phyloP scores from a whole-genome alignment of 2,329 filamentous ascomycete species.

The Botrytis sinoallii region DNA sequence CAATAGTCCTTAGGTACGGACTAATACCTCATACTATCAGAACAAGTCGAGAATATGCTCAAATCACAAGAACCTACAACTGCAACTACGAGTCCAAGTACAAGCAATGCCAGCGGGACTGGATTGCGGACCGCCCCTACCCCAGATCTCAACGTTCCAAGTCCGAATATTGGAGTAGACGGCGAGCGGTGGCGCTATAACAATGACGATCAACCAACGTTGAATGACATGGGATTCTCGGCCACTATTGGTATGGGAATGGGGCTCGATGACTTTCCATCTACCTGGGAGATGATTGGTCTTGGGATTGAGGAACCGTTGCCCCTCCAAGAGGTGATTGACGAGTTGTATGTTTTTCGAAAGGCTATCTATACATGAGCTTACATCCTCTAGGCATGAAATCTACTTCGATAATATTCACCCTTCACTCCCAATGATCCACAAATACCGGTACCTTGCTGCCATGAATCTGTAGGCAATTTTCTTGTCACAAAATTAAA shows the following conservation, averaged over 20 bases:
- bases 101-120: constrained; percentile 27
- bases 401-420: constrained; percentile 92
- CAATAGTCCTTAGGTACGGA: not conserved
- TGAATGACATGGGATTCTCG: constrained; percentile 59
- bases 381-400: constrained; percentile 55
- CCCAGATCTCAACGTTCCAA: constrained; percentile 44
- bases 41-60: constrained; percentile 88
- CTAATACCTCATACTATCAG: constrained; percentile 44
- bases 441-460: constrained; percentile 80
- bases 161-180: constrained; percentile 49
- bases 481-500: not conserved
- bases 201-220: constrained; percentile 48
- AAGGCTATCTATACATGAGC: constrained; percentile 23
- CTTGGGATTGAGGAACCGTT: constrained; percentile 68
- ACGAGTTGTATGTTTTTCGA: constrained; percentile 66
- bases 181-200: constrained; percentile 54
- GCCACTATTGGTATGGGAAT: constrained; percentile 47
- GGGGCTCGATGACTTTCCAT: constrained; percentile 52
- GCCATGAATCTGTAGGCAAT: constrained; percentile 72
- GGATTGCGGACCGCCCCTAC: constrained; percentile 32
- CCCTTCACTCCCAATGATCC: constrained; percentile 81
- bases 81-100: constrained; percentile 21
- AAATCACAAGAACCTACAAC: constrained; percentile 66
- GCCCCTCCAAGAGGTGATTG: constrained; percentile 65
- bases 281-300: constrained; percentile 80